Base-by-base conservation (phyloP, 129 eudicot genomes). In the Centaurea solstitialis region DNA sequence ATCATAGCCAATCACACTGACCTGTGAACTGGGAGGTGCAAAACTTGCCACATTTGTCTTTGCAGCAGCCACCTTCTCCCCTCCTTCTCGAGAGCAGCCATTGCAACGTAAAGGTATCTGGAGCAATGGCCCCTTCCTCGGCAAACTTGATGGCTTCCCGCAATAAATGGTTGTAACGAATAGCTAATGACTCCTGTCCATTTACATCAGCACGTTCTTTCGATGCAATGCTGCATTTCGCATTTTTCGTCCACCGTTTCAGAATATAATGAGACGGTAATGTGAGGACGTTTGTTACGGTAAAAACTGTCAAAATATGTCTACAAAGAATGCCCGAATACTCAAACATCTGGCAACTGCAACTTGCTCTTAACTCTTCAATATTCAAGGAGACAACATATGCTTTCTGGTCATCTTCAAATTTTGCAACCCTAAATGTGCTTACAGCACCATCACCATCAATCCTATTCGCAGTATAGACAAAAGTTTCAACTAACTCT, bases 281-380 rank as follows among this genome's bases (percentile, higher is more conserved):
- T 18, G 92, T 94, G 70, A 94, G 93, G 33, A 94, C 88, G 83
- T 91, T 94, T 67, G 98, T 85, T 38, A 94, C 98, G 15, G 98
- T 94, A 76, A 94, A 94, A 79, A 94, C 98, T 11, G 98, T 94
- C 83, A 94, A 82, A 77, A 94, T 86, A 85, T 94, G 98, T 68
- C 95, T 85, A 76, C 98, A 94, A 59, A 94, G 88, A 78, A 94
- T 85, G 23, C 98, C 98, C 9, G 89, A 88, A 82, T 90, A 84
- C 84, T 94, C 98, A 82, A 91, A 94, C 98, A 91, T 91, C 73
- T 83, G 93, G 82, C 97, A 94, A 81, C 98, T 94, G 87, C 98
- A 94, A 83, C 80, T 83, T 65, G 95, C 97, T 76, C 83, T 88
- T 88, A 90, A 78, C 47, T 91, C 97, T 28, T 79, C 79, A 59